A percentile compares a stretch with the other conserved stretches of the same genome.
Conservation (phyloP, 75 land plant species). For the Gnetum montanum region DNA sequence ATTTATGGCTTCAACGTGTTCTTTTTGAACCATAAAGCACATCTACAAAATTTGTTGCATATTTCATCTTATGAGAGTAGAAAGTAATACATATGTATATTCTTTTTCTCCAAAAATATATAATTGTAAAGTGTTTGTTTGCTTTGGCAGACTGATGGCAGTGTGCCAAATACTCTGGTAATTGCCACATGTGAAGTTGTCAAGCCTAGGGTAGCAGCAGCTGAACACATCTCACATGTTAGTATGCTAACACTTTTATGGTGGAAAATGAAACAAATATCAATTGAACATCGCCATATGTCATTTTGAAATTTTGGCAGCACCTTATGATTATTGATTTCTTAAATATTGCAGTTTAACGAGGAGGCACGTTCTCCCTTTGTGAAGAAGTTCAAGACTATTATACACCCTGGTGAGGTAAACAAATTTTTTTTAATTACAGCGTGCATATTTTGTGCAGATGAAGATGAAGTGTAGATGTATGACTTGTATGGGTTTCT, state of each 20-base stretch:
- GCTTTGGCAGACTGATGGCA: slow-evolving; percentile 69
- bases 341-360: slow-evolving; percentile 60
- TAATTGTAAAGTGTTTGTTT: no score
- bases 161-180: slow-evolving; percentile 86
- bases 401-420: slow-evolving; percentile 99
- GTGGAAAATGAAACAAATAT: no score
- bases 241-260: not conserved
- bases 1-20: no score
- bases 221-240: slow-evolving; percentile 88
- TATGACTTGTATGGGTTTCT: no score
- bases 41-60: no score
- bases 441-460: no score
- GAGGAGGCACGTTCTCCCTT: slow-evolving; percentile 93
- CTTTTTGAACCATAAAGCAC: no score
- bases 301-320: not conserved
- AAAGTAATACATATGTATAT: no score
- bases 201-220: slow-evolving; percentile 94
- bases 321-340: not conserved
- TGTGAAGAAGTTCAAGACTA: slow-evolving; percentile 89
- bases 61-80: no score
- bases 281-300: no score
- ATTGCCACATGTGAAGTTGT: slow-evolving; percentile 93
- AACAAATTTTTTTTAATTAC: not conserved
- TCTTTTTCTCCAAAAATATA: no score
- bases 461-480: not conserved